phyloP scores from a whole-genome alignment of 768 basidiomycete species.

The Trametes gibbosa region DNA sequence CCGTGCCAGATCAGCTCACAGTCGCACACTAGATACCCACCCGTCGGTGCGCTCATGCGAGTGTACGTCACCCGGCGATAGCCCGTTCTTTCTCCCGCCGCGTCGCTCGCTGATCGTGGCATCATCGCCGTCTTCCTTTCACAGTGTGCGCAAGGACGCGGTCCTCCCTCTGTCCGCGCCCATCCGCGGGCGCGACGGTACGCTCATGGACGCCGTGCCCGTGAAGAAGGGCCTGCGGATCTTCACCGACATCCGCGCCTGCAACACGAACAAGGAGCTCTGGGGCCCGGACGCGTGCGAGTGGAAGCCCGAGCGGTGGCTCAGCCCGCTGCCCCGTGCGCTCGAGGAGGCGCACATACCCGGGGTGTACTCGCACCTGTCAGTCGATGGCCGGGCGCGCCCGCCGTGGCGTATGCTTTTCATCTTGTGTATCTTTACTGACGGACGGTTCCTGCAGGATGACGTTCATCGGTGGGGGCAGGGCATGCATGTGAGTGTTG shows the following conservation, averaged over 20 bases:
- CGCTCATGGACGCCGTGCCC: slow-evolving; percentile 35
- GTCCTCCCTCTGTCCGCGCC: slow-evolving; percentile 52
- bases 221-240: slow-evolving; percentile 46
- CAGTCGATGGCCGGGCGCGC: too few species aligned
- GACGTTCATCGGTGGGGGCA: slow-evolving; percentile 25
- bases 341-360: slow-evolving; percentile 8
- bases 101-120: background rate
- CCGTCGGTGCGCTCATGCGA: background rate
- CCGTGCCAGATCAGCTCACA: background rate
- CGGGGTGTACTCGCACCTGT: slow-evolving; percentile 14
- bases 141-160: slow-evolving; percentile 38
- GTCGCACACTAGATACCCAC: background rate
- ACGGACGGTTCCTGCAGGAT: slow-evolving; percentile 6
- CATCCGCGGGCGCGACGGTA: slow-evolving; percentile 38
- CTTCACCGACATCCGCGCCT: slow-evolving; percentile 37
- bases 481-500: slow-evolving; percentile 22
- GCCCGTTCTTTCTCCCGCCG: background rate
- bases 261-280: slow-evolving; percentile 51
- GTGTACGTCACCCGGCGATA: too few species aligned
- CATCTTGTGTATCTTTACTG: background rate
- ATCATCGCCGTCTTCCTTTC: background rate
- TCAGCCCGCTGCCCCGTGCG: slow-evolving; percentile 1
- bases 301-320: slow-evolving; percentile 43
- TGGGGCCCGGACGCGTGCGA: slow-evolving; percentile 33
- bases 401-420: too few species aligned